Evolutionary conservation across 805 yeast species (phyloP).

Genomic region (Spathaspora arborariae): DNA sequence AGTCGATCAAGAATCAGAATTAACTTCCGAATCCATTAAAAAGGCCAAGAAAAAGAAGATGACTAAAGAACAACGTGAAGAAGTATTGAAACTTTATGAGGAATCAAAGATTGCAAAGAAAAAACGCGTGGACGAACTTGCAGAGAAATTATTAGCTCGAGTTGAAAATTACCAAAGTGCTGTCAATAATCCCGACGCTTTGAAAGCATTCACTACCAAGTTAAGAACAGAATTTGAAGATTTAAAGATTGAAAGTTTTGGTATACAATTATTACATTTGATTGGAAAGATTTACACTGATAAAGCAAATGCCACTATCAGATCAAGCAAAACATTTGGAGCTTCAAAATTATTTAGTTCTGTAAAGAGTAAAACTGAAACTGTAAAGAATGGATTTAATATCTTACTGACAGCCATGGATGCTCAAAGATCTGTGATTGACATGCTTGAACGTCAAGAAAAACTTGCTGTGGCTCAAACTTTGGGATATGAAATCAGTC

Average conservation of each 20-base stretch:
- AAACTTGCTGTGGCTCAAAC: constrained; percentile 22
- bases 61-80: constrained; percentile 42
- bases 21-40: constrained; percentile 20
- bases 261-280: constrained; percentile 78
- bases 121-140: constrained; percentile 48
- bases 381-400: constrained; percentile 78
- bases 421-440: constrained; percentile 70
- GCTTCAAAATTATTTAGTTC: constrained; percentile 78
- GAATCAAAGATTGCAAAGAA: constrained; percentile 50
- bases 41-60: constrained; percentile 30
- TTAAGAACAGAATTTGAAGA: constrained; percentile 66
- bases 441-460: constrained; percentile 70
- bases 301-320: constrained; percentile 70
- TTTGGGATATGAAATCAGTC: constrained; percentile 27
- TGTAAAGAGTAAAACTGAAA: constrained; percentile 78
- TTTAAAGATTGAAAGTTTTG: constrained; percentile 92
- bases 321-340: constrained; percentile 80
- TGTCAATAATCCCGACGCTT: constrained; percentile 57
- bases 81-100: constrained; percentile 46
- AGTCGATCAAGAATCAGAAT: neutral
- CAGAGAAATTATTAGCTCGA: constrained; percentile 44
- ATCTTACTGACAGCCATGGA: constrained; percentile 83
- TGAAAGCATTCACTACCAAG: constrained; percentile 50
- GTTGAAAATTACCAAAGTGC: constrained; percentile 54
- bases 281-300: constrained; percentile 76